Conservation (phyloP, 2,329 filamentous ascomycete genomes). For the Didymellaceae sp. region DNA sequence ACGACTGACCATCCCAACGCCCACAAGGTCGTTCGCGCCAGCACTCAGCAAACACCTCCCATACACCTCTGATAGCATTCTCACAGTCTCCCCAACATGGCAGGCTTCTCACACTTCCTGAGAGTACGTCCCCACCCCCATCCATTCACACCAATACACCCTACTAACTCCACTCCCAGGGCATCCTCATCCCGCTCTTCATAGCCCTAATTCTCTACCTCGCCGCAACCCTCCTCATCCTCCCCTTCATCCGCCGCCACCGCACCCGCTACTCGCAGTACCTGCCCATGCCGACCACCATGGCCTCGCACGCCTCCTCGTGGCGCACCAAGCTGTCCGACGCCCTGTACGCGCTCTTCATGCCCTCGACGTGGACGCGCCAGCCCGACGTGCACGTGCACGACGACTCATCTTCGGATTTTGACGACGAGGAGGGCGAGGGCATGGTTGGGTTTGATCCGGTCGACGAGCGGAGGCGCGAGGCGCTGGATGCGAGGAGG, state of each 20-base stretch:
- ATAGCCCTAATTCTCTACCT: slow-evolving; percentile 53
- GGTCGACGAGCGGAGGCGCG: slow-evolving; percentile 45
- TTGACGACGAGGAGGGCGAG: slow-evolving; percentile 56
- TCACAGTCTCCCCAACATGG: slow-evolving; percentile 33
- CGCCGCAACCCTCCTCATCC: slow-evolving; percentile 49
- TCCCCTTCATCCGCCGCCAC: slow-evolving; percentile 54
- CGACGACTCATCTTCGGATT: slow-evolving; percentile 45
- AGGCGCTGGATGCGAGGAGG: slow-evolving; percentile 48
- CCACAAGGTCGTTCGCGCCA: neutral
- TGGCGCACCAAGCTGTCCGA: slow-evolving; percentile 47
- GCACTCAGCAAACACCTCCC: slow-evolving; percentile 1
- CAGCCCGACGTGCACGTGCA: slow-evolving; percentile 38
- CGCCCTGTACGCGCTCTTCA: slow-evolving; percentile 42
- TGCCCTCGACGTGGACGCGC: slow-evolving; percentile 40
- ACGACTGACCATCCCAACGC: slow-evolving; percentile 2
- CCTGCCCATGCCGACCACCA: slow-evolving; percentile 47
- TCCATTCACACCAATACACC: neutral
- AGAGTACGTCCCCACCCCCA: slow-evolving; percentile 32
- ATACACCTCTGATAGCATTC: neutral
- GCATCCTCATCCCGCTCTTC: slow-evolving; percentile 54
- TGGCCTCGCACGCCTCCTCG: slow-evolving; percentile 24
- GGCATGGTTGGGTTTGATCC: slow-evolving; percentile 55
- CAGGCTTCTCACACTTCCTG: slow-evolving; percentile 43
- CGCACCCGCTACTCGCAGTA: slow-evolving; percentile 54
- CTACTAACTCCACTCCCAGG: slow-evolving; percentile 42